phyloP scores from a whole-genome alignment of 306 rosid genomes.

The Carpinus viminea region DNA sequence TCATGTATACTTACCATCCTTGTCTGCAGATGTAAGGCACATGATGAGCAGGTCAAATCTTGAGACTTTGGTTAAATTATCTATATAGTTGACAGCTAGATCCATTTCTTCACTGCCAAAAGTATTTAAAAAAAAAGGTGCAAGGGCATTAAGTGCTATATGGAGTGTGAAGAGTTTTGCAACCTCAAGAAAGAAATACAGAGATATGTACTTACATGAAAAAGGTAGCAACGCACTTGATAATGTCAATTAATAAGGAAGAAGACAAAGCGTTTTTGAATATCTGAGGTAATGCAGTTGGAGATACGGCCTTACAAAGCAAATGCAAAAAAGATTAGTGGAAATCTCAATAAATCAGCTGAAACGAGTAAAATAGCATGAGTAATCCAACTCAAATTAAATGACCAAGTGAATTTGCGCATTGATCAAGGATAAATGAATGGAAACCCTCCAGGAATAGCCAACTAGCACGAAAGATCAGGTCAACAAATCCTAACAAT shows the following conservation, averaged over 20 bases:
- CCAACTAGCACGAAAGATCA: slow-evolving; percentile 17
- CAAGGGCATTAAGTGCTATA: slow-evolving; percentile 6
- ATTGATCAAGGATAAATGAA: background rate
- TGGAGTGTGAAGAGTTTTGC: slow-evolving; percentile 19
- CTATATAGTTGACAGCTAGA: slow-evolving; percentile 60
- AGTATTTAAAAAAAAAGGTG: slow-evolving; percentile 6
- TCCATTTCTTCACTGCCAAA: slow-evolving; percentile 76
- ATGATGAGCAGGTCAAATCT: slow-evolving; percentile 74
- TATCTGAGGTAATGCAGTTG: slow-evolving; percentile 65
- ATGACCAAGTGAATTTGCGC: background rate
- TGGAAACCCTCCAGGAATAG: background rate
- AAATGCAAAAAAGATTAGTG: slow-evolving; percentile 12
- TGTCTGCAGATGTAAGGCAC: slow-evolving; percentile 72
- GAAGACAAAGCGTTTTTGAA: slow-evolving; percentile 83
- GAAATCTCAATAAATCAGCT: slow-evolving; percentile 21
- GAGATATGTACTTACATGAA: slow-evolving; percentile 56
- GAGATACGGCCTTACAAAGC: slow-evolving; percentile 57
- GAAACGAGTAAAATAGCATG: slow-evolving; percentile 14
- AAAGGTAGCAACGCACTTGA: slow-evolving; percentile 77
- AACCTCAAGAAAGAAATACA: background rate
- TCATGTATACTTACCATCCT: slow-evolving; percentile 53
- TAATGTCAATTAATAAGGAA: slow-evolving; percentile 64
- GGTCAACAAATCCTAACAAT: background rate
- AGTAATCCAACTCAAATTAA: background rate
- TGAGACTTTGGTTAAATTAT: slow-evolving; percentile 70